These are phyloP conservation scores for Sporothrix inflata DNA, from an alignment of 2,329 filamentous ascomycete species.

Conservation along the genomic window DNA sequence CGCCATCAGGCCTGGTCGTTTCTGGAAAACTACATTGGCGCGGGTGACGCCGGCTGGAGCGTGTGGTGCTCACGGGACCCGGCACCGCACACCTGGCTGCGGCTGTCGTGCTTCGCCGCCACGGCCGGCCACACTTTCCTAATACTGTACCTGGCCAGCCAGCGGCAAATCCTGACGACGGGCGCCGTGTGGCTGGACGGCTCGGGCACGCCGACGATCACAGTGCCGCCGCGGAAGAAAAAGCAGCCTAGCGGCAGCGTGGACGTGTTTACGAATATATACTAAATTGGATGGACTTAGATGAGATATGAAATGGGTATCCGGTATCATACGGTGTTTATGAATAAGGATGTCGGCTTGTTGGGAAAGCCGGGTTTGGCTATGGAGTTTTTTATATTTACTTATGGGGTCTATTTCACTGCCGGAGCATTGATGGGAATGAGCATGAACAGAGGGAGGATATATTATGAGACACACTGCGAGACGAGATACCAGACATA, in stretches of 20 bases:
- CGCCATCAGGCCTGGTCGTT: slow-evolving; percentile 64
- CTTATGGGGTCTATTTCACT: too few relatives aligned
- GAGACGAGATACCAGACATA: background rate
- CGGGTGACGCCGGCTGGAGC: slow-evolving; percentile 68
- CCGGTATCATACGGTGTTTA: background rate
- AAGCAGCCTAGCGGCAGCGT: background rate
- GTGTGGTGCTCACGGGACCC: slow-evolving; percentile 59
- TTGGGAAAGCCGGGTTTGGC: background rate
- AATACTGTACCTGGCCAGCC: slow-evolving; percentile 72
- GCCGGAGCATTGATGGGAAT: background rate
- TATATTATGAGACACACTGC: slow-evolving; percentile 4
- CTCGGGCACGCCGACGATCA: slow-evolving; percentile 55
- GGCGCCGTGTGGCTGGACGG: slow-evolving; percentile 69
- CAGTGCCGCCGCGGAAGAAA: slow-evolving; percentile 44
- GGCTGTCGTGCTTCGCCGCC: slow-evolving; percentile 79
- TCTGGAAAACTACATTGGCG: slow-evolving; percentile 61
- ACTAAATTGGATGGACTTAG: background rate
- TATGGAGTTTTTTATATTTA: too few relatives aligned
- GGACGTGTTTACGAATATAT: slow-evolving; percentile 3
- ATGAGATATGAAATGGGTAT: background rate
- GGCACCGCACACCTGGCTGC: slow-evolving; percentile 52
- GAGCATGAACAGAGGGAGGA: slow-evolving; percentile 1
- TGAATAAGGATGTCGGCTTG: background rate
- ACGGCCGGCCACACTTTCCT: slow-evolving; percentile 74
- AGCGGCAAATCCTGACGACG: slow-evolving; percentile 60